phyloP scores from a whole-genome alignment of 179 eudicot genomes.

The Carnegiea gigantea region DNA sequence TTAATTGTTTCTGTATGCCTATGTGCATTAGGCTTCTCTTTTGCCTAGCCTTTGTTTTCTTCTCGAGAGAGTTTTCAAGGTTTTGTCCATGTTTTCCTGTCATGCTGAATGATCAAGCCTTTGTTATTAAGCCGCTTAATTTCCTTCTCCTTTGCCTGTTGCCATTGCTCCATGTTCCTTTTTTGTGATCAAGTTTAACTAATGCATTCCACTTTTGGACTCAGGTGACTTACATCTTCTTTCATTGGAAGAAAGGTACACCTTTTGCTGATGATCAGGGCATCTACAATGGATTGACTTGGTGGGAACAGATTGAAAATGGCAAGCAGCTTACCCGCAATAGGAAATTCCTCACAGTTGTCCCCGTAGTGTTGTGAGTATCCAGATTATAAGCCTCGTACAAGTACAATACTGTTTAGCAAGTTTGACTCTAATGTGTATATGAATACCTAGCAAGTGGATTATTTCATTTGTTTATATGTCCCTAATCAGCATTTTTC shows the following conservation, averaged over 20 bases:
- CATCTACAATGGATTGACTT: conserved; percentile 67
- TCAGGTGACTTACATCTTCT: conserved; percentile 60
- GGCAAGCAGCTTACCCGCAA: conserved; percentile 71
- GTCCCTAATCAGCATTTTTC: neutral
- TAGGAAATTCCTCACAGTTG: conserved; percentile 62
- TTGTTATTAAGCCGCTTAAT: neutral
- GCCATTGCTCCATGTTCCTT: neutral
- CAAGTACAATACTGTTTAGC: neutral
- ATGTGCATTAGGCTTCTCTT: neutral
- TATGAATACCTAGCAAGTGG: neutral
- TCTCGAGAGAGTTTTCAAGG: neutral
- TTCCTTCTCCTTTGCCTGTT: neutral
- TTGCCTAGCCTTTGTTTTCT: neutral
- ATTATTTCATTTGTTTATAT: neutral
- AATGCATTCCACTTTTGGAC: conserved; percentile 12
- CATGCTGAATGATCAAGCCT: neutral
- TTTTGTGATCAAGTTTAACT: neutral
- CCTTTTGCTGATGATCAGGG: conserved; percentile 75
- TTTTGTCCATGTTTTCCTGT: too few relatives aligned
- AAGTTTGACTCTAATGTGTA: neutral
- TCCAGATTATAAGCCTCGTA: neutral
- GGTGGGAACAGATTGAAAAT: conserved; percentile 76
- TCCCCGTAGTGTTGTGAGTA: conserved; percentile 68
- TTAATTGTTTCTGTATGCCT: neutral
- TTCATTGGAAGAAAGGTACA: conserved; percentile 75